Evolutionary conservation across 495 filamentous ascomycete species (phyloP).

Genomic region (Aspergillus biplanus): DNA sequence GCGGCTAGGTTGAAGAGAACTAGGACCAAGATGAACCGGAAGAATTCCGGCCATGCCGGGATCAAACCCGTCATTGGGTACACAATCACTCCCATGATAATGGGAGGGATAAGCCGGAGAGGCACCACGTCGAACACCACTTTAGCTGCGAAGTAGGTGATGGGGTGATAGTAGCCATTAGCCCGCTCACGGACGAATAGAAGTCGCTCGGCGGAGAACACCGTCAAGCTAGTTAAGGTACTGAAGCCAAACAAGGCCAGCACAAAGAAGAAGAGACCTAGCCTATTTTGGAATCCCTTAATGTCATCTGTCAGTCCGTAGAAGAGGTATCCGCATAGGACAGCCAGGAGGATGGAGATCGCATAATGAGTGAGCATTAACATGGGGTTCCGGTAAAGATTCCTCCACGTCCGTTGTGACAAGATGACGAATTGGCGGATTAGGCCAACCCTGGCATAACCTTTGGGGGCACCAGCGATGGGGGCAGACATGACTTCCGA

Average conservation of each 20-base stretch:
- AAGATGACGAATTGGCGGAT: conserved; percentile 84
- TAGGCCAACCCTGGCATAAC: conserved; percentile 81
- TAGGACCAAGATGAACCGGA: conserved; percentile 87
- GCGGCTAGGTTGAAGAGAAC: conserved; percentile 96
- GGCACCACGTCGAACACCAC: conserved; percentile 95
- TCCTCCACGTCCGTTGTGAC: conserved; percentile 91
- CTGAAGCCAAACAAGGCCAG: conserved; percentile 96
- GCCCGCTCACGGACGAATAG: conserved; percentile 93
- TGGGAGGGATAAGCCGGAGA: conserved; percentile 88
- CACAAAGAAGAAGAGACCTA: conserved; percentile 98
- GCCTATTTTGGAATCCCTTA: conserved; percentile 94
- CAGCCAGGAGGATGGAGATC: conserved; percentile 93
- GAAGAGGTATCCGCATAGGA: conserved; percentile 93
- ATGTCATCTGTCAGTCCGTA: conserved; percentile 96
- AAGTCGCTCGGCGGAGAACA: conserved; percentile 90
- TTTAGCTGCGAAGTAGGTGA: conserved; percentile 96
- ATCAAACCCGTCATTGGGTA: conserved; percentile 99
- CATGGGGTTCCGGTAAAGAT: conserved; percentile 97
- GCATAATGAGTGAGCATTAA: conserved; percentile 99
- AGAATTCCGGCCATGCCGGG: conserved; percentile 79
- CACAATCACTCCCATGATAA: conserved; percentile 94
- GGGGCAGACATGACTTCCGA: conserved; percentile 54
- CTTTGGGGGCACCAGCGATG: conserved; percentile 57
- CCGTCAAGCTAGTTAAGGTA: conserved; percentile 88
- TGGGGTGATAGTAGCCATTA: conserved; percentile 95